Evolutionary conservation across 2,329 filamentous ascomycete genomes (phyloP), one percentile per base, ranked within the genome.

Genomic region (Fusarium sp.): DNA sequence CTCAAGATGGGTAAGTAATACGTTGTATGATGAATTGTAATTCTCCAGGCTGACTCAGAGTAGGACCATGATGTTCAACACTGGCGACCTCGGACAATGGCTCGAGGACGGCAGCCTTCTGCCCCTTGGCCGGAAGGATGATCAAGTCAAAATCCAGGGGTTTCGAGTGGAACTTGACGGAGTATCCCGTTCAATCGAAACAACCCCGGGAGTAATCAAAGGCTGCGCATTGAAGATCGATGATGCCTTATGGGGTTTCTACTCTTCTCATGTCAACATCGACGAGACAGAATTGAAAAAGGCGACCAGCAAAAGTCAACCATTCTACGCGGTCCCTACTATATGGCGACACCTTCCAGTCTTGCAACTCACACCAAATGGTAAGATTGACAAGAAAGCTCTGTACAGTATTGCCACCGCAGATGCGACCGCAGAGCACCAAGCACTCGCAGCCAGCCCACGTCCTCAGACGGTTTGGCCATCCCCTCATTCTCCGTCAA

Each of bases 51-150:
- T 61, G 13, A 62, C 22, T 3, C 3, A 6, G 7, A 7, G 7
- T 4, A 84, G 82, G 5, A 79, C 77, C 4, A 79, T 79, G 67
- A 69, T 69, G 62, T 69, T 70, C 49, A 70, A 69, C 40, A 69
- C 66, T 1, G 66, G 66, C 0, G 66, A 69, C 50, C 44, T 69
- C 4, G 66, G 52, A 2, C 62, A 58, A 3, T 69, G 66, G 66
- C 57, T 54, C 0, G 57, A 62, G 11, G 66, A 70, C 13, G 66
- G 66, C 3, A 70, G 66, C 4, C 56, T 69, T 13, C 44, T 70
- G 3, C 66, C 66, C 2, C 66, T 69, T 15, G 66, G 66, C 2
- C 66, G 66, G 15, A 70, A 70, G 24, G 66, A 69, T 21, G 66
- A 69, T 22, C 66, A 69, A 19, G 66, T 69, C 21, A 70, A 69